A percentile compares a stretch with the other conserved stretches of the same genome.
Evolutionary conservation across 495 filamentous ascomycete genomes (phyloP).

Genomic region (Parmelia sp.): DNA sequence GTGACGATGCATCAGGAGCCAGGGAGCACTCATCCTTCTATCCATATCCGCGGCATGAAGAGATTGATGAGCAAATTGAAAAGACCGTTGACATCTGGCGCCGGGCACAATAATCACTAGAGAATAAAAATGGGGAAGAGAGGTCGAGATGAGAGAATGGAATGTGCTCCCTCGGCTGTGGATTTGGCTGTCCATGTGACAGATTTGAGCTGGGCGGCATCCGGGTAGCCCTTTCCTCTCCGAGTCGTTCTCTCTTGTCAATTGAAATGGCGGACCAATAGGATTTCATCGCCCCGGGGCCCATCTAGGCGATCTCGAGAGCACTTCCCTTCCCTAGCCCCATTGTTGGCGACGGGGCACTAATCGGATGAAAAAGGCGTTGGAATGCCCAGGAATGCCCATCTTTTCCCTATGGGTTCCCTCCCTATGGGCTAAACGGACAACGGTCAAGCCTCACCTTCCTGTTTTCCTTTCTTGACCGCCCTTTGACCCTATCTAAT

Average conservation of each 20-base stretch:
- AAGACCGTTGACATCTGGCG: not conserved
- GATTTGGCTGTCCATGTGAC: not conserved
- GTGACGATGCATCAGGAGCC: not conserved
- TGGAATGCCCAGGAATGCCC: no score
- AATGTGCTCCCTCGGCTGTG: no score
- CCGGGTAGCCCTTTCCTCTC: not conserved
- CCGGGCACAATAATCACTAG: no score
- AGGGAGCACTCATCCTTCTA: not conserved
- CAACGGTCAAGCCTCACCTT: constrained; percentile 2
- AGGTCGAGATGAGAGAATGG: no score
- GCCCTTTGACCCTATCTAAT: constrained; percentile 7
- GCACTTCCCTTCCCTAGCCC: not conserved
- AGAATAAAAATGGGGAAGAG: no score
- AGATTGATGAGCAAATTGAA: not conserved
- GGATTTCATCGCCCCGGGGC: not conserved
- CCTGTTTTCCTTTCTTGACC: not conserved
- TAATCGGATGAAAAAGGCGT: not conserved
- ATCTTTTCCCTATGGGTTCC: no score
- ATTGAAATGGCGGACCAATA: not conserved
- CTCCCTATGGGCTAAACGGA: not conserved
- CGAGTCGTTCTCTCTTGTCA: not conserved
- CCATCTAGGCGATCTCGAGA: not conserved
- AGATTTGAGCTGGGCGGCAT: not conserved
- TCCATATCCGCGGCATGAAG: not conserved
- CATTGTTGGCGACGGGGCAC: not conserved